Evolutionary conservation across 2,329 filamentous ascomycete species (phyloP), one percentile per base, ranked within the genome.

Genomic region (Neofusicoccum sp.): DNA sequence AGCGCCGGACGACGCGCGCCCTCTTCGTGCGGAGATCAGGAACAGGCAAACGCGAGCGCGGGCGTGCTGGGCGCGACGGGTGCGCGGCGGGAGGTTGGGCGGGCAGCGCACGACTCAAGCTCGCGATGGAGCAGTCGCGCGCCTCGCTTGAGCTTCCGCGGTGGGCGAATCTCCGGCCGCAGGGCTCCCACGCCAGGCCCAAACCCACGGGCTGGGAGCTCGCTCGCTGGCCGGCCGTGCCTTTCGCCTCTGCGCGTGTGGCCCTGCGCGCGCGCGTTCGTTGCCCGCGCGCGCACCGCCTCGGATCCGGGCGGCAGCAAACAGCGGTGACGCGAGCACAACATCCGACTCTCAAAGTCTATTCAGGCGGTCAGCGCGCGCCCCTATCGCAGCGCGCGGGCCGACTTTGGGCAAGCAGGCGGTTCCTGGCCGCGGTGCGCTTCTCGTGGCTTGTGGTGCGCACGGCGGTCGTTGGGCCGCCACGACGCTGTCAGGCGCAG

Each of bases 261-360:
- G 45, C 40, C 20, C 8, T 24, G 11, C 40, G 4, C 40, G 16
- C 16, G 16, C 40, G 40, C 16, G 16, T 51, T 26, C 31, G 47
- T 24, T 51, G 47, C 47, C 47, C 47, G 47, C 31, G 45, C 41
- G 8, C 8, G 40, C 40, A 43, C 12, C 26, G 44, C 47, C 47
- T 49, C 51, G 51, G 51, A 43, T 56, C 51, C 31, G 38, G 38
- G 30, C 51, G 51, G 51, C 38, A 43, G 38, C 38, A 56, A 56
- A 56, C 51, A 56, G 51, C 51, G 51, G 51, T 56, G 51, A 56
- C 51, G 51, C 51, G 38, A 41, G 51, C 51, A 56, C 51, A 43
- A 56, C 51, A 56, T 56, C 51, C 51, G 51, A 56, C 38, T 56
- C 51, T 54, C 36, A 16, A 56, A 56, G 51, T 56, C 51, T 56